A percentile compares a stretch with the other conserved stretches of the same genome.
Conservation (phyloP, 1,284 basidiomycete genomes). For the Phylloporus sp. region DNA sequence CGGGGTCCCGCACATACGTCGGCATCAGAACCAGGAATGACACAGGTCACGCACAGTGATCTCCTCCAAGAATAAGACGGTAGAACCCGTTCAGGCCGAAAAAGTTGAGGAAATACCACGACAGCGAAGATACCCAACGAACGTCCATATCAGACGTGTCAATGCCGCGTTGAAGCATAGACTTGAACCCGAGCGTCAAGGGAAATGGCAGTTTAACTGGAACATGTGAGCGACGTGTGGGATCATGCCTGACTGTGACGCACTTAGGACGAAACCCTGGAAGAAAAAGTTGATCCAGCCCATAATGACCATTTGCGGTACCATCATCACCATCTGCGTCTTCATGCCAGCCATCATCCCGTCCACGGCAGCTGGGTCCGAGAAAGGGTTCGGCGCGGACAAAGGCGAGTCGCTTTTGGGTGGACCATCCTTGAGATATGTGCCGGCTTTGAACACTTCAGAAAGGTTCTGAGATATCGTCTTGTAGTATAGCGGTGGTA, state of each 20-base stretch:
- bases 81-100: conserved; percentile 97
- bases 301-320: conserved; percentile 99
- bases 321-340: conserved; percentile 98
- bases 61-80: conserved; percentile 89
- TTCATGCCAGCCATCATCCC: conserved; percentile 99
- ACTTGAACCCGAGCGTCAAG: conserved; percentile 95
- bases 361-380: conserved; percentile 93
- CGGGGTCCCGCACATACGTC: conserved; percentile 21
- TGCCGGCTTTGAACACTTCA: conserved; percentile 72
- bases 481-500: conserved; percentile 76
- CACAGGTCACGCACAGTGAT: conserved; percentile 73
- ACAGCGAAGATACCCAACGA: conserved; percentile 97
- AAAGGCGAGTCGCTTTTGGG: conserved; percentile 63
- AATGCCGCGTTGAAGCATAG: conserved; percentile 97
- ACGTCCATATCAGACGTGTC: conserved; percentile 98
- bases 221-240: conserved; percentile 4
- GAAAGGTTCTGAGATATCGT: conserved; percentile 77
- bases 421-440: conserved; percentile 85
- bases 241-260: conserved; percentile 41
- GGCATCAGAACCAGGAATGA: conserved; percentile 14
- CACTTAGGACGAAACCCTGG: conserved; percentile 96
- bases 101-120: conserved; percentile 99
- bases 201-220: conserved; percentile 97
- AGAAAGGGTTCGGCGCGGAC: conserved; percentile 73
- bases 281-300: conserved; percentile 99